Percentiles rank a stretch among this genome's conserved stretches.
These are phyloP conservation scores for Nemania diffusa DNA, from an alignment of 2,329 filamentous ascomycete genomes.

Conservation along the genomic window DNA sequence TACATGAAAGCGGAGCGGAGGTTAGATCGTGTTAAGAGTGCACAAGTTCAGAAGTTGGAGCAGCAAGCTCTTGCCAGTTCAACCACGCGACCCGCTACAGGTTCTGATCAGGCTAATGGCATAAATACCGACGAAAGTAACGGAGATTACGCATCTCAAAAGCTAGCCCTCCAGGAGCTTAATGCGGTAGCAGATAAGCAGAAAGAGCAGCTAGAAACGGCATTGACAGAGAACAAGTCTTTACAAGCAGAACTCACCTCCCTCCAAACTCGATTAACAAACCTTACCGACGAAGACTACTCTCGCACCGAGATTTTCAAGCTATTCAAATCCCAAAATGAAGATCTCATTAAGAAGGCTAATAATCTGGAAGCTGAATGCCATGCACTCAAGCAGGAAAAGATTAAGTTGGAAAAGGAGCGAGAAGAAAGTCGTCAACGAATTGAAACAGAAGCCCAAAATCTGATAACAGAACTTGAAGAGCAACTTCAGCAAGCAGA, in stretches of 20 bases:
- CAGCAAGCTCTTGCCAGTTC: slow-evolving; percentile 83
- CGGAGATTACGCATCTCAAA: slow-evolving; percentile 71
- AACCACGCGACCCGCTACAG: slow-evolving; percentile 58
- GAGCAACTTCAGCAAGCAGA: slow-evolving; percentile 83
- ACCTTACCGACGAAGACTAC: slow-evolving; percentile 90
- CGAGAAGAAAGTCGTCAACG: slow-evolving; percentile 82
- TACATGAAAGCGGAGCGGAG: slow-evolving; percentile 97
- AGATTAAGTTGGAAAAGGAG: slow-evolving; percentile 85
- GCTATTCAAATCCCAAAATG: slow-evolving; percentile 86
- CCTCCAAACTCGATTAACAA: slow-evolving; percentile 73
- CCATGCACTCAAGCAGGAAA: slow-evolving; percentile 83
- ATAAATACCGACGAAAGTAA: slow-evolving; percentile 65
- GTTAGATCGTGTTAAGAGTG: slow-evolving; percentile 87
- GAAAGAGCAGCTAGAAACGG: slow-evolving; percentile 85
- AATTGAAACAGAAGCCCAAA: slow-evolving; percentile 82
- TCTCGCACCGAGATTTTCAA: slow-evolving; percentile 94
- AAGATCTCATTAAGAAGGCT: slow-evolving; percentile 90
- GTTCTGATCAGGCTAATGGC: slow-evolving; percentile 62
- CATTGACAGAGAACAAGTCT: slow-evolving; percentile 79
- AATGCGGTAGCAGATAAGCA: slow-evolving; percentile 81
- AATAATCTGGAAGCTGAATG: slow-evolving; percentile 93
- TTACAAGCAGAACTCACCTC: slow-evolving; percentile 82
- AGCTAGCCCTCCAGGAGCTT: slow-evolving; percentile 81
- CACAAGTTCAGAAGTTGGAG: slow-evolving; percentile 90
- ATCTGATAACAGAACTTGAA: slow-evolving; percentile 79